Evolutionary conservation across 345 rosid genomes (phyloP), one percentile per base, ranked within the genome.

Genomic region (Carallia brachiata): DNA sequence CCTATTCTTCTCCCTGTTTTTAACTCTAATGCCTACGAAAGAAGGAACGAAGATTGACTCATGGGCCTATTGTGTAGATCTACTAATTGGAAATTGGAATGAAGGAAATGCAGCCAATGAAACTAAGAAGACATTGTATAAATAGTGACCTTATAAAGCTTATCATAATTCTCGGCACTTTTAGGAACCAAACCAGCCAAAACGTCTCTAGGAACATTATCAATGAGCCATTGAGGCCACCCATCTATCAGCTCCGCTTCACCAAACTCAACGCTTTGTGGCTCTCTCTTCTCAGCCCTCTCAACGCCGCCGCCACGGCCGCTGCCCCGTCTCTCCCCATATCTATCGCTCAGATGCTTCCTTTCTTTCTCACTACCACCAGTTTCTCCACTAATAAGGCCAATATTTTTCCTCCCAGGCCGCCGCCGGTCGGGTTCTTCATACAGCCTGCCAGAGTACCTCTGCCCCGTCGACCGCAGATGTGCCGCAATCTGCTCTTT

Each of bases 161-260:
- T 86, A 36, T 77, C 89, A 71, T 85, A 89, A 30, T 82, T 81
- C 19, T 85, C 94, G 0, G 88, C 89, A 66, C 94, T 81, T 36
- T 78, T 89, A 0, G 87, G 89, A 69, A 81, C 83, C 77, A 89
- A 75, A 50, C 87, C 83, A 57, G 80, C 80, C 72, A 85, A 78
- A 73, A 68, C 85, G 65, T 78, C 76, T 68, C 16, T 78, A 5
- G 89, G 86, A 73, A 86, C 74, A 75, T 89, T 86, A 71, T 78
- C 86, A 60, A 67, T 54, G 5, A 89, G 86, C 90, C 90, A 86
- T 66, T 82, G 85, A 3, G 94, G 94, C 91, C 94, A 85, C 6
- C 91, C 94, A 72, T 78, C 72, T 16, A 78, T 80, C 6, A 70
- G 27, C 67, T 81, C 84, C 57, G 55, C 81, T 6, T 55, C 79